These are phyloP conservation scores for Acrocalymma vagum DNA, from an alignment of 2,329 filamentous ascomycete genomes.

Conservation along the genomic window DNA sequence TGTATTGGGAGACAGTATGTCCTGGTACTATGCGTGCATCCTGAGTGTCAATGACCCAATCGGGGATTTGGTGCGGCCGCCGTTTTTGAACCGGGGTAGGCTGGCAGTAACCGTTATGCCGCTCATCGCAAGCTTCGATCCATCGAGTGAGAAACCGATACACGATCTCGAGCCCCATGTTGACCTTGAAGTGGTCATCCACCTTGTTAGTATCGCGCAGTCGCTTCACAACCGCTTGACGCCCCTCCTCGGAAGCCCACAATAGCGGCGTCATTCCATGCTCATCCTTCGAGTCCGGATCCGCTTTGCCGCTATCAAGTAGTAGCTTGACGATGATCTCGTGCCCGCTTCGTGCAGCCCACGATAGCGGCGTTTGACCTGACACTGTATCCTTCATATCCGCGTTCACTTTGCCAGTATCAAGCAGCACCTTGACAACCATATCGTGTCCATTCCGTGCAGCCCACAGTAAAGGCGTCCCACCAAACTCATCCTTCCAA, in stretches of 20 bases:
- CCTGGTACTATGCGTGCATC: slow-evolving; percentile 13
- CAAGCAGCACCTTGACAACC: slow-evolving; percentile 14
- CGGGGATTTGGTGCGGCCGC: slow-evolving; percentile 3
- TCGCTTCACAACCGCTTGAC: slow-evolving; percentile 5
- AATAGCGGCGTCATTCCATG: slow-evolving; percentile 9
- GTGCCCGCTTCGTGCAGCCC: slow-evolving; percentile 7
- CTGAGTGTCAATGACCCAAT: slow-evolving; percentile 9
- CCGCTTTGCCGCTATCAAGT: slow-evolving; percentile 13
- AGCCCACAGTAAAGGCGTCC: slow-evolving; percentile 7
- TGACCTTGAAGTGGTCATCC: background rate
- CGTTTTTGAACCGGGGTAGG: slow-evolving; percentile 2
- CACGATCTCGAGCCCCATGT: slow-evolving; percentile 4
- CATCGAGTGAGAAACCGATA: slow-evolving; percentile 7
- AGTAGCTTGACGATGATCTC: slow-evolving; percentile 11
- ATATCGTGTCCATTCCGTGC: slow-evolving; percentile 4
- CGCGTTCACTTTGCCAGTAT: slow-evolving; percentile 11
- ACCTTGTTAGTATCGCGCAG: slow-evolving; percentile 6
- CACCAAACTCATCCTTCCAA: slow-evolving; percentile 4
- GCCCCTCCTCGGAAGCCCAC: slow-evolving; percentile 6
- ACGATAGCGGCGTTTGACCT: slow-evolving; percentile 3
- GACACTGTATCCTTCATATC: slow-evolving; percentile 12
- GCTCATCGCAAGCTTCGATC: slow-evolving; percentile 8
- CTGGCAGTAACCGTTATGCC: slow-evolving; percentile 3
- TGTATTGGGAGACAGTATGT: slow-evolving; percentile 6
- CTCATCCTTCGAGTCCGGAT: slow-evolving; percentile 13